Conservation (phyloP, 2,329 filamentous ascomycete genomes). For the Nemania bipapillata region DNA sequence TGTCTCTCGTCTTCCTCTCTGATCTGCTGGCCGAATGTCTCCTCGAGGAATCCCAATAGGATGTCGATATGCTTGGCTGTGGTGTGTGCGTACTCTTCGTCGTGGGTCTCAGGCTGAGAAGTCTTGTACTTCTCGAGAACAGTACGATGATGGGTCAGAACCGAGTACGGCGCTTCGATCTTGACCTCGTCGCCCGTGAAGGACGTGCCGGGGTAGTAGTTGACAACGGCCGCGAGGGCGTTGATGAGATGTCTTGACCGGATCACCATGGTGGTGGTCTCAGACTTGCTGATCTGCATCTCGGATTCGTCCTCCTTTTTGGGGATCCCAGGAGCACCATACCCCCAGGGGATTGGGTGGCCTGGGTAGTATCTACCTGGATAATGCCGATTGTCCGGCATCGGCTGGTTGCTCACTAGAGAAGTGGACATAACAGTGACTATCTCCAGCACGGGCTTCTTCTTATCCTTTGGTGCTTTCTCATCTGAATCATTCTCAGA, state of each 20-base stretch:
- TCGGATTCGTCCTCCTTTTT: slow-evolving; percentile 39
- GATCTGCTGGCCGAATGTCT: slow-evolving; percentile 53
- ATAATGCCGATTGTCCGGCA: slow-evolving; percentile 38
- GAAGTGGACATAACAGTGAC: slow-evolving; percentile 54
- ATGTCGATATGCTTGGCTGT: slow-evolving; percentile 60
- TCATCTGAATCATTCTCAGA: slow-evolving; percentile 47
- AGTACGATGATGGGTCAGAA: slow-evolving; percentile 60
- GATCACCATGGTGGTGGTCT: slow-evolving; percentile 57
- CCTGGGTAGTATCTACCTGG: not conserved
- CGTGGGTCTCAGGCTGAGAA: slow-evolving; percentile 57
- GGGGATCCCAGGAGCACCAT: not conserved
- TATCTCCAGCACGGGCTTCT: slow-evolving; percentile 58
- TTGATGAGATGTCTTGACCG: slow-evolving; percentile 60
- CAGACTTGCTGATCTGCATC: slow-evolving; percentile 46
- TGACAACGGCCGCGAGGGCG: slow-evolving; percentile 60
- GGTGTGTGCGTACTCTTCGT: slow-evolving; percentile 55
- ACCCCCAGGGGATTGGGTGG: not conserved
- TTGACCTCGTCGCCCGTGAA: slow-evolving; percentile 53
- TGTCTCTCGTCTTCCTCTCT: slow-evolving; percentile 57
- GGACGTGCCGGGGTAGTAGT: slow-evolving; percentile 59
- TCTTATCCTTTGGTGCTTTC: slow-evolving; percentile 23
- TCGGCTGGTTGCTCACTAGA: slow-evolving; percentile 25
- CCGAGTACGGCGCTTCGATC: slow-evolving; percentile 59
- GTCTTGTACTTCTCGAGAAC: slow-evolving; percentile 57
- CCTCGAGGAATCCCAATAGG: slow-evolving; percentile 58